Evolutionary conservation across 2,329 filamentous ascomycete species (phyloP).

Genomic region (Shiraia sp.): DNA sequence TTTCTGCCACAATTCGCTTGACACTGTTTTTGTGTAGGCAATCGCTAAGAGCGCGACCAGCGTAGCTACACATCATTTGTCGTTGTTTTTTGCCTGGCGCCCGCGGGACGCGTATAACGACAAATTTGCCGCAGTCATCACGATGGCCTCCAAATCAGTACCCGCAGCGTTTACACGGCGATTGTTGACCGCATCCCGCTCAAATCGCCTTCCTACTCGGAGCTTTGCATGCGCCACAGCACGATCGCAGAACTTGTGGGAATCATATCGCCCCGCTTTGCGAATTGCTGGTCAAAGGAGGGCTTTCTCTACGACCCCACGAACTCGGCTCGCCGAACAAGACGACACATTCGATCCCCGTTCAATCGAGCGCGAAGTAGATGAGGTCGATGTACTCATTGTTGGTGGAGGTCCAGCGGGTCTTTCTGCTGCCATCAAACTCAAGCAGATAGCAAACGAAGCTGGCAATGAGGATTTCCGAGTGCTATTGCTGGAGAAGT

Average conservation of each 20-base stretch:
- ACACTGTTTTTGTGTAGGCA: neutral
- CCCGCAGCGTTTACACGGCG: slow-evolving; percentile 33
- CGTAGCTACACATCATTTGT: neutral
- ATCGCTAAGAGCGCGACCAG: neutral
- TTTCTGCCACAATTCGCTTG: slow-evolving; percentile 11
- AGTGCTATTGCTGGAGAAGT: slow-evolving; percentile 91
- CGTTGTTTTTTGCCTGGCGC: neutral
- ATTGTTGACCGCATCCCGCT: slow-evolving; percentile 25
- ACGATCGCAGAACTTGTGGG: slow-evolving; percentile 17
- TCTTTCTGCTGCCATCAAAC: slow-evolving; percentile 85
- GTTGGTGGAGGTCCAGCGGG: slow-evolving; percentile 95
- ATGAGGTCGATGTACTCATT: slow-evolving; percentile 95
- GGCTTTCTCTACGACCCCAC: slow-evolving; percentile 39
- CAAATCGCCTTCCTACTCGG: slow-evolving; percentile 20
- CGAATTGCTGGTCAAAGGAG: slow-evolving; percentile 45
- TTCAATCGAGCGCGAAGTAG: slow-evolving; percentile 80
- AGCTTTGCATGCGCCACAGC: slow-evolving; percentile 22
- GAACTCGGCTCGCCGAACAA: slow-evolving; percentile 38
- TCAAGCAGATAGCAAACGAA: slow-evolving; percentile 94
- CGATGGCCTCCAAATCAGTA: slow-evolving; percentile 40
- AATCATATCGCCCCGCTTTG: slow-evolving; percentile 35
- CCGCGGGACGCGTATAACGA: no score
- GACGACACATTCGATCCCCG: slow-evolving; percentile 50
- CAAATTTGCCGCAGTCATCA: slow-evolving; percentile 10
- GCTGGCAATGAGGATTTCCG: slow-evolving; percentile 95